Percentiles rank a stretch among this genome's conserved stretches.
phyloP scores from a whole-genome alignment of 176 grass and related monocot species.

The Avena eriantha region DNA sequence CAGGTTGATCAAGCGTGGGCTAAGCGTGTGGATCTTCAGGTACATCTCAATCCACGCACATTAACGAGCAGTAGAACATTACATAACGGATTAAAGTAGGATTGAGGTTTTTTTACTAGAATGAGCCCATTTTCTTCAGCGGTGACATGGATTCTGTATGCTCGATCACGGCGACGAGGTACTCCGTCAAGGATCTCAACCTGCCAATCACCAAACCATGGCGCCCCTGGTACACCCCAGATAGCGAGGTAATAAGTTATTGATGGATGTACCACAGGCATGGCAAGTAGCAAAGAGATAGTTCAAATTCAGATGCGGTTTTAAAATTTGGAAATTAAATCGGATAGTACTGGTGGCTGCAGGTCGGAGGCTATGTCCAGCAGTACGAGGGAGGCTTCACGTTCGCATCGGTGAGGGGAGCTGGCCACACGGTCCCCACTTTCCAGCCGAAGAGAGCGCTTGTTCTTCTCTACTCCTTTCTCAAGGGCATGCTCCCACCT shows the following conservation, averaged over 20 bases:
- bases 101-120: not conserved
- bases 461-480: slow-evolving; percentile 48
- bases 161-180: slow-evolving; percentile 42
- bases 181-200: slow-evolving; percentile 43
- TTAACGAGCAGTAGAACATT: not conserved
- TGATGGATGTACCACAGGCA: not conserved
- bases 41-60: not conserved
- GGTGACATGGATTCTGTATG: slow-evolving; percentile 55
- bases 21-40: slow-evolving; percentile 54
- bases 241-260: slow-evolving; percentile 37
- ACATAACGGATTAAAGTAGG: not conserved
- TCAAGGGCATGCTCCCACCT: slow-evolving; percentile 54
- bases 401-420: slow-evolving; percentile 54
- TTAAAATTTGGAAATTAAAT: not conserved
- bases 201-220: slow-evolving; percentile 35
- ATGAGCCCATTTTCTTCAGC: not conserved
- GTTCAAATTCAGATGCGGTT: not conserved
- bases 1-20: slow-evolving; percentile 17
- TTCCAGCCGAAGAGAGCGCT: slow-evolving; percentile 57
- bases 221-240: slow-evolving; percentile 56
- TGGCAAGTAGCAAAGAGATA: not conserved
- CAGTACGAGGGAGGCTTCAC: slow-evolving; percentile 50
- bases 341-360: not conserved
- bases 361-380: slow-evolving; percentile 62
- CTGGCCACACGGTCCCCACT: slow-evolving; percentile 54